Evolutionary conservation across 2,329 filamentous ascomycete genomes (phyloP), one percentile per base, ranked within the genome.

Genomic region (Cytospora paraplurivora): DNA sequence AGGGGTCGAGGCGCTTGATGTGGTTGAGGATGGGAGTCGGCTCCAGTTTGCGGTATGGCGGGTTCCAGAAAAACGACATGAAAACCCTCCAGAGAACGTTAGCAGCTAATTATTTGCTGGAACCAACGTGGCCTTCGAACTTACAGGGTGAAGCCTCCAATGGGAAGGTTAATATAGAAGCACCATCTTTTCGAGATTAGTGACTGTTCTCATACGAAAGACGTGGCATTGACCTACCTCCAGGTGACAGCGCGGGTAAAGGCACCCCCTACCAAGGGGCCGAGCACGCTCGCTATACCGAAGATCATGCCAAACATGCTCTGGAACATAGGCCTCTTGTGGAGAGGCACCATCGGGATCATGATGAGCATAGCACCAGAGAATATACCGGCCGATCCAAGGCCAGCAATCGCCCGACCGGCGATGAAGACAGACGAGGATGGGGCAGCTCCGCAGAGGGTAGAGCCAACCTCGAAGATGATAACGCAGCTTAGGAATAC

Each of bases 241-340:
- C 83, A 86, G 12, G 76, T 78, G 13, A 77, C 74, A 7, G 71
- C 72, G 38, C 78, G 74, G 1, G 82, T 83, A 61, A 85, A 82
- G 2, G 76, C 83, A 34, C 83, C 83, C 5, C 83, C 83, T 7
- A 86, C 72, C 7, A 85, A 73, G 11, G 83, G 83, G 0, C 83
- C 83, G 50, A 80, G 72, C 19, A 85, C 80, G 1, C 82, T 83
- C 2, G 82, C 77, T 15, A 85, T 68, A n/a, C 82, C 83, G 66
- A 85, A 85, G 0, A 85, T 76, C 68, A 81, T 78, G 19, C 82
- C 83, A 62, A 86, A 85, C 51, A 85, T 73, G 59, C 78, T 79
- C 70, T 85, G 82, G 63, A 85, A 88, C 71, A 85, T 80, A 3
- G 82, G 85, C 35, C 87, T 76, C 69, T 85, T 86, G 56, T 82